Conservation (phyloP, 805 yeast genomes). For the Cyberlindnera maclurae region DNA sequence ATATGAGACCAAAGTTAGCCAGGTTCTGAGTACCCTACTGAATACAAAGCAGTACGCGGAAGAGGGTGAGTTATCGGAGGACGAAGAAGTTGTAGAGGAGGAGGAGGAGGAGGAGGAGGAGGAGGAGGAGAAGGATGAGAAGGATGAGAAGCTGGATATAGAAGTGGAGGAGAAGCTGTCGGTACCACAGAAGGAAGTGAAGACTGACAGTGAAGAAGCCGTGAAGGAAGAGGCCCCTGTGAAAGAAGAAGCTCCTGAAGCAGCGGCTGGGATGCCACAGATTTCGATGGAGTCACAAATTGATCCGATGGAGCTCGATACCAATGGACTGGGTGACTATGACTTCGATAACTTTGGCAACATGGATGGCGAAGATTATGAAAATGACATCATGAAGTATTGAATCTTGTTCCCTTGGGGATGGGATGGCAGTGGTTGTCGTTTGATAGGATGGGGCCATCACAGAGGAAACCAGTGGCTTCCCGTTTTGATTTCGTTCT, state of each 20-base stretch:
- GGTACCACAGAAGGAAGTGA: background rate
- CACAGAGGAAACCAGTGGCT: no score
- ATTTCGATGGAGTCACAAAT: background rate
- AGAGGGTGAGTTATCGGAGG: constrained; percentile 2
- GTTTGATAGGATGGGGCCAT: no score
- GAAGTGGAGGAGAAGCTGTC: background rate
- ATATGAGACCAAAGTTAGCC: constrained; percentile 6
- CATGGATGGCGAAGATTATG: constrained; percentile 12
- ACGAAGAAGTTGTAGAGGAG: constrained; percentile 2
- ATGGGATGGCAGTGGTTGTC: no score
- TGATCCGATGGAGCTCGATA: constrained; percentile 6
- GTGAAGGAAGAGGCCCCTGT: background rate
- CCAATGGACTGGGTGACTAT: constrained; percentile 12
- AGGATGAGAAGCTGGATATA: no score
- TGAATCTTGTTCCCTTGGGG: no score
- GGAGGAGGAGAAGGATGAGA: background rate
- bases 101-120: constrained; percentile 8
- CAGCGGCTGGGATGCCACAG: no score
- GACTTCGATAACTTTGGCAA: constrained; percentile 14
- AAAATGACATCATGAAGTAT: constrained; percentile 13
- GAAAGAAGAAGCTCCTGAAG: background rate
- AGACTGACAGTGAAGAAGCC: background rate
- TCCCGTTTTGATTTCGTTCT: no score
- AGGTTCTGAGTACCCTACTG: constrained; percentile 7
- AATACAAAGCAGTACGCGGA: constrained; percentile 7